Evolutionary conservation across 495 filamentous ascomycete genomes (phyloP).

Genomic region (Tuber microsphaerosporum): DNA sequence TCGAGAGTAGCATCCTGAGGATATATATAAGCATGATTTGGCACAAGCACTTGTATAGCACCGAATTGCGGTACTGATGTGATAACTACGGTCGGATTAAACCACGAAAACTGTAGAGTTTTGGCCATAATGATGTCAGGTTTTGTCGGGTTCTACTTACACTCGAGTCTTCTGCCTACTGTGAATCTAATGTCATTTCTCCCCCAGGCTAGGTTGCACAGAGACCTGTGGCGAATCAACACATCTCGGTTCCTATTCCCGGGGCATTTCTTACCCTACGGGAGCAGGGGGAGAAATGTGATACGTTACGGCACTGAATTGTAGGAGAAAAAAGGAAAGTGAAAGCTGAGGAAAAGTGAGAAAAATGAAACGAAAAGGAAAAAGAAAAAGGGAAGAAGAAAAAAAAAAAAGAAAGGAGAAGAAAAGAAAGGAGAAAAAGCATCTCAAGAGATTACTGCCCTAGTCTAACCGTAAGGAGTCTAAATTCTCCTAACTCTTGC

Average conservation of each 20-base stretch:
- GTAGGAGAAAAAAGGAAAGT: not conserved
- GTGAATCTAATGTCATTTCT: not conserved
- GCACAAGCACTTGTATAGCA: not conserved
- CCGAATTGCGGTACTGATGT: not conserved
- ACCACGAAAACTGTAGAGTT: not conserved
- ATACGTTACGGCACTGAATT: not conserved
- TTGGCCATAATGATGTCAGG: conserved; percentile 2
- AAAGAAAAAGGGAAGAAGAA: not conserved
- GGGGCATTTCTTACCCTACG: not conserved
- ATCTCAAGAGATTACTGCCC: not conserved
- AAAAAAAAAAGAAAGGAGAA: not conserved
- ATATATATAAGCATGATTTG: not conserved
- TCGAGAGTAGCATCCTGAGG: not conserved
- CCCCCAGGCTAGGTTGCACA: not conserved
- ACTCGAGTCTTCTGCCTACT: not conserved
- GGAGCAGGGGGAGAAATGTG: not conserved
- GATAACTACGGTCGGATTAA: not conserved
- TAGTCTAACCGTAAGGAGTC: conserved; percentile 5
- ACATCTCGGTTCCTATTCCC: not conserved
- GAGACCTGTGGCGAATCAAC: conserved; percentile 1
- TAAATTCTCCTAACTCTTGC: conserved; percentile 5
- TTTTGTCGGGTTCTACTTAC: not conserved
- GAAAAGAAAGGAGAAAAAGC: not conserved
- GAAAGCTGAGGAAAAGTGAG: not conserved
- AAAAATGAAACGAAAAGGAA: not conserved